Evolutionary conservation across 306 rosid genomes (phyloP), one percentile per base, ranked within the genome.

Genomic region (Trichosanthes cucumerina): DNA sequence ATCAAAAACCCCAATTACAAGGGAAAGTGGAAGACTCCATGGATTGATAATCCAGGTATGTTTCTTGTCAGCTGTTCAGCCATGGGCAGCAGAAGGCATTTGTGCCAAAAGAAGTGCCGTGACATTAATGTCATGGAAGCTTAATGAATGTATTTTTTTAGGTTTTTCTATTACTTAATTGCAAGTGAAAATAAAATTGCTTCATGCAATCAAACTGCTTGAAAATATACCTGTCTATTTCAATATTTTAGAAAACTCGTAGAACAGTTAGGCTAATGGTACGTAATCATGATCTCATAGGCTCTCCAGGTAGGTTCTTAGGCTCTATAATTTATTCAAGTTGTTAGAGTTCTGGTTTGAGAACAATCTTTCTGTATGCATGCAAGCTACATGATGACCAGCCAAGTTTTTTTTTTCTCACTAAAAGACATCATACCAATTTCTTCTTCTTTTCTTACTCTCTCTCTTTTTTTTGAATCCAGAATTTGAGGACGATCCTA

Each of bases 401-500:
- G 24, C 77, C 58, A 72, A 69, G 21, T 69, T 24, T 4, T 46
- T 4, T 46, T 69, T 70, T 43, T 24, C 38, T 15, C 41, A 73
- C 49, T 73, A 7, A 50, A 71, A 21, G 5, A 71, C 58, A 0
- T 15, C 11, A 1, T 16, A 28, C 19, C 26, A 73, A 26, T 26
- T 15, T 46, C 28, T 23, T 68, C 7, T 21, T 8, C 34, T 79
- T 75, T 23, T 57, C 23, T 14, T 23, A n/a, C 60, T 46, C 33
- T 28, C 33, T 28, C 33, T 28, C 33, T 28, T 44, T 47, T 73
- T 73, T 46, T 47, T 73, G 28, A 9, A 9, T 85, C 81, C 95
- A 92, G 98, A 92, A 83, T 95, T 92, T 80, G 98, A 95, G 86
- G 97, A 95, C 63, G 97, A 92, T 79, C 96, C 97, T 79, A 91